These are phyloP conservation scores for Fusarium sp. DNA, from an alignment of 2,329 filamentous ascomycete genomes.

Conservation along the genomic window DNA sequence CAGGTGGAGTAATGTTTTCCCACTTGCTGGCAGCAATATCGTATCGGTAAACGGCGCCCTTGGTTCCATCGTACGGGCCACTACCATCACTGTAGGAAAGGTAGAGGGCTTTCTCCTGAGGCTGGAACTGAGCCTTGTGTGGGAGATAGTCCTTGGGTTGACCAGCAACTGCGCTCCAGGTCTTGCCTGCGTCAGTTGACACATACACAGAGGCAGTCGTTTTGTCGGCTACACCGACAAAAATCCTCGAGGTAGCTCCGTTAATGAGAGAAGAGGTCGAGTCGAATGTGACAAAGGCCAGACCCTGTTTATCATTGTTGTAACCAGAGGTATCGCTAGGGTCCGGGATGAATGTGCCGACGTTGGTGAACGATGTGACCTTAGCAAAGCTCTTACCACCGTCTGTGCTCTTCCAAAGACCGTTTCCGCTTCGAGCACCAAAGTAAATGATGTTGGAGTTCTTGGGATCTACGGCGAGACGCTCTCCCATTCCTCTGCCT, in stretches of 20 bases:
- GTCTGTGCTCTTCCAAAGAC: constrained; percentile 71
- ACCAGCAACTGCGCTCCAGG: constrained; percentile 65
- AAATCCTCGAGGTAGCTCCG: constrained; percentile 69
- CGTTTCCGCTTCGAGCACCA: constrained; percentile 71
- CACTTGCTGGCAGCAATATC: constrained; percentile 64
- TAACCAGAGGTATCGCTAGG: constrained; percentile 62
- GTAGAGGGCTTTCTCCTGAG: constrained; percentile 68
- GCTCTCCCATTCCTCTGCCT: constrained; percentile 71
- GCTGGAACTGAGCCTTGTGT: constrained; percentile 67
- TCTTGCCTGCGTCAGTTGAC: constrained; percentile 67
- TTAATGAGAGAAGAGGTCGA: constrained; percentile 62
- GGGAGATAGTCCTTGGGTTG: constrained; percentile 68
- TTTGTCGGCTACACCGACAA: constrained; percentile 70
- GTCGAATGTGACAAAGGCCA: constrained; percentile 70
- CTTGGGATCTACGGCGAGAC: constrained; percentile 71
- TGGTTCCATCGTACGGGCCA: constrained; percentile 70
- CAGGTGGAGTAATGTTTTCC: constrained; percentile 70
- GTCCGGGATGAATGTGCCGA: constrained; percentile 65
- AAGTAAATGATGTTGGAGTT: constrained; percentile 72
- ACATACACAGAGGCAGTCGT: constrained; percentile 68
- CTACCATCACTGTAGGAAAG: constrained; percentile 69
- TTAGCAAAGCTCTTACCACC: constrained; percentile 68
- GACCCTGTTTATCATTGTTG: constrained; percentile 62
- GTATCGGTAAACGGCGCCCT: constrained; percentile 69
- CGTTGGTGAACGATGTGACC: constrained; percentile 66